A percentile compares a stretch with the other conserved stretches of the same genome.
These are phyloP conservation scores for Vitis hybrid DNA, from an alignment of 177 flowering plant genomes.

Conservation along the genomic window DNA sequence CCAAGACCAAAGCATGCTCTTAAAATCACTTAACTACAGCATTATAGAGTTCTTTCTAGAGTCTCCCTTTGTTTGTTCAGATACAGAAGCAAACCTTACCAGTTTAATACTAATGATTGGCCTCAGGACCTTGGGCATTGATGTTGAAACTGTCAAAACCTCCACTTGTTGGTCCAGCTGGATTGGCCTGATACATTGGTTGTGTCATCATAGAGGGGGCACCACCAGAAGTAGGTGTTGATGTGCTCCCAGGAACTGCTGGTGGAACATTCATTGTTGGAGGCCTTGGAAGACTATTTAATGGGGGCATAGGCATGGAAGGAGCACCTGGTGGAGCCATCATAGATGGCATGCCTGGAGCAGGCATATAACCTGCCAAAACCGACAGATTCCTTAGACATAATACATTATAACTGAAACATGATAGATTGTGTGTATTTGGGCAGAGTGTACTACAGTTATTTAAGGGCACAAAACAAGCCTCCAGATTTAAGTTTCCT, in stretches of 20 bases:
- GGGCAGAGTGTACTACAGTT: too few relatives aligned
- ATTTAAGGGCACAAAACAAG: too few relatives aligned
- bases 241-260: conserved; percentile 31
- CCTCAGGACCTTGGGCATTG: conserved; percentile 34
- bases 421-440: not conserved
- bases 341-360: conserved; percentile 50
- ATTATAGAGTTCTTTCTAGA: not conserved
- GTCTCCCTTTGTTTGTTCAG: not conserved
- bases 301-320: conserved; percentile 34
- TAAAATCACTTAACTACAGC: too few relatives aligned
- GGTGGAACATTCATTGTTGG: conserved; percentile 28
- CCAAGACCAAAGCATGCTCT: too few relatives aligned
- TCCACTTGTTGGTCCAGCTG: conserved; percentile 35
- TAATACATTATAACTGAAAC: not conserved
- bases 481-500: too few relatives aligned
- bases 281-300: conserved; percentile 50
- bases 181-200: conserved; percentile 36
- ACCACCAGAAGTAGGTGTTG: conserved; percentile 29
- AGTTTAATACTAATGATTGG: conserved; percentile 23
- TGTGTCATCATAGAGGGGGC: conserved; percentile 30
- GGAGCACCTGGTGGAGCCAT: conserved; percentile 64
- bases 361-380: conserved; percentile 35
- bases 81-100: conserved; percentile 2
- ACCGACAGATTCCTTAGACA: conserved; percentile 3
- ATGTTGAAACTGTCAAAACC: conserved; percentile 33